Conservation (phyloP, 2,329 filamentous ascomycete genomes). For the Shiraia bambusicola region DNA sequence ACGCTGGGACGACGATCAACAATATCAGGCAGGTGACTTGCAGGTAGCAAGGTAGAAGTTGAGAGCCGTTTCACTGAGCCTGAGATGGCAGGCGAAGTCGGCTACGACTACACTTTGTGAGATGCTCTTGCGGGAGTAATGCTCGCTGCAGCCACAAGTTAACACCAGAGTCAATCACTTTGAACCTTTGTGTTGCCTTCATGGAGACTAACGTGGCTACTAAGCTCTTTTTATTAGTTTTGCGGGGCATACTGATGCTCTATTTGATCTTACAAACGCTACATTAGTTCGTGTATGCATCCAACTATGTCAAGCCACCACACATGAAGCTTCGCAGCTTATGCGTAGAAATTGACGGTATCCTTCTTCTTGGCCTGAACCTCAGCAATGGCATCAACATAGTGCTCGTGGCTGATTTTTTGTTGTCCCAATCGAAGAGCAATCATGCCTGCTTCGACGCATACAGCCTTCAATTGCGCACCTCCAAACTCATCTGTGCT, state of each 20-base stretch:
- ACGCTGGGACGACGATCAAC: slow-evolving; percentile 28
- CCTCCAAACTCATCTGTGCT: slow-evolving; percentile 98
- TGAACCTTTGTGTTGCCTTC: background rate
- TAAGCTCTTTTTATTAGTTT: slow-evolving; percentile 12
- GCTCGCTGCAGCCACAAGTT: background rate
- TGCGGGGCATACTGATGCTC: slow-evolving; percentile 21
- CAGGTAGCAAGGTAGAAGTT: slow-evolving; percentile 8
- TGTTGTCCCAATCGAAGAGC: slow-evolving; percentile 89
- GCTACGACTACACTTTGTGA: slow-evolving; percentile 5
- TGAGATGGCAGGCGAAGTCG: slow-evolving; percentile 18
- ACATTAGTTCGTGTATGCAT: slow-evolving; percentile 25
- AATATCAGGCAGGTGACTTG: slow-evolving; percentile 13
- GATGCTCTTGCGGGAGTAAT: background rate
- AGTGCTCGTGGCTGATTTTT: slow-evolving; percentile 97
- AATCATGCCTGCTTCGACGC: slow-evolving; percentile 99
- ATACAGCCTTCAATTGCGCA: slow-evolving; percentile 96
- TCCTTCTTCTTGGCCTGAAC: slow-evolving; percentile 90
- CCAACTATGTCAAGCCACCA: slow-evolving; percentile 9
- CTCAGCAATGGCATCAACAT: slow-evolving; percentile 96
- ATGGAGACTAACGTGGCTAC: background rate
- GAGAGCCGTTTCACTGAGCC: slow-evolving; percentile 7
- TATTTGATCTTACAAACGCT: slow-evolving; percentile 41
- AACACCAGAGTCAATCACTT: background rate
- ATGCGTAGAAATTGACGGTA: slow-evolving; percentile 52
- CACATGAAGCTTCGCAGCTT: slow-evolving; percentile 16